These are phyloP conservation scores for Cupressus sempervirens DNA, from an alignment of 75 land plant genomes.

Conservation along the genomic window DNA sequence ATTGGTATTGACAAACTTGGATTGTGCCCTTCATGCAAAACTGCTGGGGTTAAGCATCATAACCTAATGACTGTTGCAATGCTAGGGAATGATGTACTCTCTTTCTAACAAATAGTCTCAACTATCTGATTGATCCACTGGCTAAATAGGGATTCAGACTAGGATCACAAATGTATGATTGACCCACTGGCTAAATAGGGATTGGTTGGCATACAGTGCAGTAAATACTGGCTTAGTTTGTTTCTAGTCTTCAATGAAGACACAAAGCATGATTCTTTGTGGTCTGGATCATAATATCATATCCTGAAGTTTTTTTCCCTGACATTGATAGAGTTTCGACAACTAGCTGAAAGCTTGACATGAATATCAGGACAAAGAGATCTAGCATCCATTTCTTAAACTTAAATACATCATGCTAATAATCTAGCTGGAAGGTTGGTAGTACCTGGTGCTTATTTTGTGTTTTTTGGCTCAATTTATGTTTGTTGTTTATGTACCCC, in stretches of 20 bases:
- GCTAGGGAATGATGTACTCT: not conserved
- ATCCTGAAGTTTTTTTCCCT: not conserved
- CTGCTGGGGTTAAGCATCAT: not conserved
- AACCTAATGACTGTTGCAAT: not conserved
- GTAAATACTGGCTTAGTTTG: not conserved
- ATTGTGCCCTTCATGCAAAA: not conserved
- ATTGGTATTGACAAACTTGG: not conserved
- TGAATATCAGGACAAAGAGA: too few species aligned
- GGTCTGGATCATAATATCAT: not conserved
- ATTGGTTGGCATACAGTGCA: not conserved
- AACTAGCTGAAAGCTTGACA: not conserved
- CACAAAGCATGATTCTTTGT: not conserved
- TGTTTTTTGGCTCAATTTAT: not conserved
- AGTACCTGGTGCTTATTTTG: not conserved
- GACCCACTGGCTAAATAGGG: not conserved
- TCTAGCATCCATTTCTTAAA: not conserved
- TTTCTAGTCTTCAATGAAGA: not conserved
- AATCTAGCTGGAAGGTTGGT: not conserved
- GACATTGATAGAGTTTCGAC: not conserved
- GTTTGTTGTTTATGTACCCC: not conserved
- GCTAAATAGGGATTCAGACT: not conserved
- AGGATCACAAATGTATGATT: too few species aligned
- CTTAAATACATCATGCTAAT: not conserved
- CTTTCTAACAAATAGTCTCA: not conserved
- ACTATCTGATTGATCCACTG: not conserved